These are phyloP conservation scores for Stemphylium beticola DNA, from an alignment of 2,329 filamentous ascomycete genomes.

Conservation along the genomic window DNA sequence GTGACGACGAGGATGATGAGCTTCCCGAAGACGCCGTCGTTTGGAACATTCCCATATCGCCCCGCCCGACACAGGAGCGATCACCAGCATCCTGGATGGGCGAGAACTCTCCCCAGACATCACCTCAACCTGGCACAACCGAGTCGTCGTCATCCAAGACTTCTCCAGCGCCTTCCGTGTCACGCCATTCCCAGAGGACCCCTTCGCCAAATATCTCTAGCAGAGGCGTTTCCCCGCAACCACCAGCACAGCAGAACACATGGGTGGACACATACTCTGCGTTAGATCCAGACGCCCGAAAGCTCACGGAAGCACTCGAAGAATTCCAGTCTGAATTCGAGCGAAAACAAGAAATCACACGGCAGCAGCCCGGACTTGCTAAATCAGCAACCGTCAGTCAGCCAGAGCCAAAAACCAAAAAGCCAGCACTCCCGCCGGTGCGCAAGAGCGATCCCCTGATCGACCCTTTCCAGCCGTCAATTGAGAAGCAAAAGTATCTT, in stretches of 20 bases:
- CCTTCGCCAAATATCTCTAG: slow-evolving; percentile 27
- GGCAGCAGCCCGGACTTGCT: slow-evolving; percentile 53
- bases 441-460: slow-evolving; percentile 81
- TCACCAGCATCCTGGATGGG: slow-evolving; percentile 45
- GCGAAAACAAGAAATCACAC: slow-evolving; percentile 58
- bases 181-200: slow-evolving; percentile 24
- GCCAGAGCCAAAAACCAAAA: slow-evolving; percentile 56
- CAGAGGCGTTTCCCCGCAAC: slow-evolving; percentile 30
- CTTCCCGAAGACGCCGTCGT: slow-evolving; percentile 80
- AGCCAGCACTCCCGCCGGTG: slow-evolving; percentile 64
- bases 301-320: slow-evolving; percentile 79
- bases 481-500: slow-evolving; percentile 84
- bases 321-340: slow-evolving; percentile 72
- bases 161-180: slow-evolving; percentile 33
- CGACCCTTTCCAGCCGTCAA: slow-evolving; percentile 81
- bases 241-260: slow-evolving; percentile 66
- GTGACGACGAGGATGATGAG: slow-evolving; percentile 72
- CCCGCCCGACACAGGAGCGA: slow-evolving; percentile 52
- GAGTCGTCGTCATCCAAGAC: slow-evolving; percentile 30
- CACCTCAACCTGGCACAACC: slow-evolving; percentile 26
- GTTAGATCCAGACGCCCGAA: slow-evolving; percentile 74
- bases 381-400: slow-evolving; percentile 40
- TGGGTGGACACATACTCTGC: slow-evolving; percentile 75
- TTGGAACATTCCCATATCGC: slow-evolving; percentile 83
- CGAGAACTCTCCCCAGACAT: slow-evolving; percentile 37